Percentiles rank a stretch among this genome's conserved stretches.
Evolutionary conservation across 345 rosid species (phyloP).

Genomic region (Angophora floribunda): DNA sequence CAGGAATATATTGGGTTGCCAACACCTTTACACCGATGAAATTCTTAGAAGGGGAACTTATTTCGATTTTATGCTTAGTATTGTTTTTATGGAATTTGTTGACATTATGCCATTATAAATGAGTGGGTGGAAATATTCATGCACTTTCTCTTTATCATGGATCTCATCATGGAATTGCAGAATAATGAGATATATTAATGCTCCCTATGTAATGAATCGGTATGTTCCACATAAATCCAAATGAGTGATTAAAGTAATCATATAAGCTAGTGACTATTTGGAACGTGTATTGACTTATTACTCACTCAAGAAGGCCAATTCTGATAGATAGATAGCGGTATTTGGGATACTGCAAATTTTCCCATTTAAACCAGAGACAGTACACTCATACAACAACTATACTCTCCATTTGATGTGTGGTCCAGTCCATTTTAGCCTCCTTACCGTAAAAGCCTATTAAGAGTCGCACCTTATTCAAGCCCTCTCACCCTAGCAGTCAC

Average conservation of each 20-base stretch:
- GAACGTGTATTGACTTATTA: not conserved
- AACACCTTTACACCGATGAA: not conserved
- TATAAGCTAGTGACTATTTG: not conserved
- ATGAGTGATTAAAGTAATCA: not conserved
- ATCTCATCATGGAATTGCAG: not conserved
- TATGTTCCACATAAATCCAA: not conserved
- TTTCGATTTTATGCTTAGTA: not conserved
- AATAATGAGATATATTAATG: not conserved
- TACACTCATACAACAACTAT: not conserved
- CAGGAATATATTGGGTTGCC: not conserved
- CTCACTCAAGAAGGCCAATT: not conserved
- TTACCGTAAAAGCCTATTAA: not conserved
- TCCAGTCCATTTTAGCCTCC: not conserved
- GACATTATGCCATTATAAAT: not conserved
- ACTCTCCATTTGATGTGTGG: not conserved
- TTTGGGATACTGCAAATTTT: not conserved
- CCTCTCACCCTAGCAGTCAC: not conserved
- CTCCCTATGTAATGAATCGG: not conserved
- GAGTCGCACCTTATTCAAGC: not conserved
- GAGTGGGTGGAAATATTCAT: not conserved
- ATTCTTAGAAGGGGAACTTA: not conserved
- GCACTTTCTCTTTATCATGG: not conserved
- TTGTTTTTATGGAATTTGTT: not conserved
- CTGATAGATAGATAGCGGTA: not conserved
- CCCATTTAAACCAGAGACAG: not conserved